These are phyloP conservation scores for Sugiyamaella floridensis DNA, from an alignment of 805 yeast species.

Conservation along the genomic window DNA sequence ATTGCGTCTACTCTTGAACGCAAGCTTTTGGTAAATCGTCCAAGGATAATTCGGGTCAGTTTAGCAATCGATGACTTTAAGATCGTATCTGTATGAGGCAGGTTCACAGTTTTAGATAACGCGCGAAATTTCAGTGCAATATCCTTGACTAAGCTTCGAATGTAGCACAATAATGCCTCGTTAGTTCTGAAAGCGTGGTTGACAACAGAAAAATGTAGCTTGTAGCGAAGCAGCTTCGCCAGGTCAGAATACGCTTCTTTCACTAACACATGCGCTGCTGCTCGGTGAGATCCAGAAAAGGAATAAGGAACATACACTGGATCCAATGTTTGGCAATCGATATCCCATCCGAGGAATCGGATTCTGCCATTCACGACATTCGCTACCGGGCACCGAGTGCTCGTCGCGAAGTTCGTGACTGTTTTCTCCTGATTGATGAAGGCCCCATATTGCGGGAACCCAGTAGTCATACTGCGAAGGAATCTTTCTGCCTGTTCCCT, in stretches of 20 bases:
- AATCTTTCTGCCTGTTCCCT: slow-evolving; percentile 28
- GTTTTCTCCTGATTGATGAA: slow-evolving; percentile 38
- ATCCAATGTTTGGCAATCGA: slow-evolving; percentile 18
- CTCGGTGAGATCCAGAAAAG: background rate
- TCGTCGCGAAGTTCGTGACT: slow-evolving; percentile 21
- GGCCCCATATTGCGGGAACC: slow-evolving; percentile 40
- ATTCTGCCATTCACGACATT: slow-evolving; percentile 1
- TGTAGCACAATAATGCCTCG: background rate
- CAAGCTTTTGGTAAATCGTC: background rate
- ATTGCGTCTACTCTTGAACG: background rate
- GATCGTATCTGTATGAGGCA: background rate
- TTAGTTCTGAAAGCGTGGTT: background rate
- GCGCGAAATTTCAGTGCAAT: background rate
- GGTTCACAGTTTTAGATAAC: background rate
- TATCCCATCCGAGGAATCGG: slow-evolving; percentile 14
- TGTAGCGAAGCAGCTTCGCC: background rate
- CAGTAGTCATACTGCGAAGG: slow-evolving; percentile 28
- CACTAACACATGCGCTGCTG: background rate
- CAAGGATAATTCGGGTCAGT: background rate
- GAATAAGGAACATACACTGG: slow-evolving; percentile 5
- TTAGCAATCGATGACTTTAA: background rate
- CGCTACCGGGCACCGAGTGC: background rate
- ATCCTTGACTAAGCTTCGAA: background rate
- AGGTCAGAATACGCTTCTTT: background rate
- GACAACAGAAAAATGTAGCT: background rate